phyloP scores from a whole-genome alignment of 2,329 filamentous ascomycete genomes.

The Microcyclospora pomicola region DNA sequence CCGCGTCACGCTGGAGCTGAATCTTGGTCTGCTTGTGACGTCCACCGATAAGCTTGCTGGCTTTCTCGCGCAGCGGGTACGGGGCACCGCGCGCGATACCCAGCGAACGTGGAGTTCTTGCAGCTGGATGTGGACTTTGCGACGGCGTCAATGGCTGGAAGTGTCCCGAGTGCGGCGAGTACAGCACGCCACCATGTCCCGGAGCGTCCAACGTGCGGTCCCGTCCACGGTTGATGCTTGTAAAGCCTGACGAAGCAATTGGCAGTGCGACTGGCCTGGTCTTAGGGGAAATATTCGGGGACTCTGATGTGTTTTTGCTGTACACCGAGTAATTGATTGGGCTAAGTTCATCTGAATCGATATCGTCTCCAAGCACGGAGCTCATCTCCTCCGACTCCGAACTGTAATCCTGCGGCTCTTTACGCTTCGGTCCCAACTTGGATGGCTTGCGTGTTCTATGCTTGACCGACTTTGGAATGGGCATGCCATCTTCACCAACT shows the following conservation, averaged over 20 bases:
- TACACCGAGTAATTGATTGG: constrained; percentile 13
- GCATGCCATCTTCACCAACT: constrained; percentile 2
- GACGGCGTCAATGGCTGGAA: no score
- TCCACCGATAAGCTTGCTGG: not conserved
- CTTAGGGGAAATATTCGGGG: no score
- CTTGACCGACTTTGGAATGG: constrained; percentile 1
- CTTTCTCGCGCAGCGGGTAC: not conserved
- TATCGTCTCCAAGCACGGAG: constrained; percentile 4
- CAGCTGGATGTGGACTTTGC: not conserved
- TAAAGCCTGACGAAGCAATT: no score
- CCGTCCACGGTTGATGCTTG: no score
- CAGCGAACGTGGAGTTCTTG: not conserved
- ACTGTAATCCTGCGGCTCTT: not conserved
- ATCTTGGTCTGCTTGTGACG: constrained; percentile 2
- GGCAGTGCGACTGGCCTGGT: no score
- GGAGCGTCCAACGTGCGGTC: no score
- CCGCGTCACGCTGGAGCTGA: constrained; percentile 2
- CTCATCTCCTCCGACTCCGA: not conserved
- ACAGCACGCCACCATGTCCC: no score
- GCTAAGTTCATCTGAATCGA: constrained; percentile 11
- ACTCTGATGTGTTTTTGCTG: not conserved
- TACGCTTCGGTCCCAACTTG: constrained; percentile 7
- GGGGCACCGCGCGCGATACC: not conserved
- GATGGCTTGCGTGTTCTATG: constrained; percentile 4
- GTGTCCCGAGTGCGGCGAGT: no score